Base-by-base conservation (phyloP, 1,284 basidiomycete species). In the Ceratobasidium sp. region DNA sequence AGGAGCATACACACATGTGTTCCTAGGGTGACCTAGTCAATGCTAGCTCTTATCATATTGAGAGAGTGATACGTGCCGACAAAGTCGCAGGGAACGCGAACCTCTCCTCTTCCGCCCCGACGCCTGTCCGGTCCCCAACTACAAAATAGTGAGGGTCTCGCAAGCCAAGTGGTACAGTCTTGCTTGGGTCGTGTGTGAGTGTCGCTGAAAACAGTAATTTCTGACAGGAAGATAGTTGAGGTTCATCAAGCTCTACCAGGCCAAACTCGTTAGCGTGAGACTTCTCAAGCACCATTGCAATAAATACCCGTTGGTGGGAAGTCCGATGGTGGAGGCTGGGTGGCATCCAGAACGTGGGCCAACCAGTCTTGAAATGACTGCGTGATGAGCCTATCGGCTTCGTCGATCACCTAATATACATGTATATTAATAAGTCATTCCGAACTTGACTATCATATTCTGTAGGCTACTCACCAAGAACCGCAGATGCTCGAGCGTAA, bases 331-430 rank as follows among this genome's bases (percentile, higher is more conserved):
- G 88, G 86, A 20, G 91, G 89, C 41, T 89, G 89, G 5, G 91
- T 92, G 10, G 94, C 94, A 0, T 89, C 85, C 7, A 97, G 87
- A 3, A 98, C 93, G 81, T 92, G 92, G 14, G 90, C 88, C 1
- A 98, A 87, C 97, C 97, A 99, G 82, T 96, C 94, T 84, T 99
- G 96, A 85, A 98, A 99, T 0, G 95, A 96, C 83, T 99, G 96
- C 7, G 94, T 94, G 4, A 99, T 89, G 2, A 99, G 88, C 30
- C 97, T 90, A 83, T 99, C 98, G 0, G 98, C 98, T 86, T 99
- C 98, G 83, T 99, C 98, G 77, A 99, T 96, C 23, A 99, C 92
- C 95, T 96, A 79, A 52, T 44, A 16, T 48, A 46, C 30, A 1
- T 50, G 52, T 46, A 41, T 30, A 30, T 30, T 30, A 30, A 30